These are phyloP conservation scores for Aspergillus homomorphus DNA, from an alignment of 495 filamentous ascomycete species.

Conservation along the genomic window DNA sequence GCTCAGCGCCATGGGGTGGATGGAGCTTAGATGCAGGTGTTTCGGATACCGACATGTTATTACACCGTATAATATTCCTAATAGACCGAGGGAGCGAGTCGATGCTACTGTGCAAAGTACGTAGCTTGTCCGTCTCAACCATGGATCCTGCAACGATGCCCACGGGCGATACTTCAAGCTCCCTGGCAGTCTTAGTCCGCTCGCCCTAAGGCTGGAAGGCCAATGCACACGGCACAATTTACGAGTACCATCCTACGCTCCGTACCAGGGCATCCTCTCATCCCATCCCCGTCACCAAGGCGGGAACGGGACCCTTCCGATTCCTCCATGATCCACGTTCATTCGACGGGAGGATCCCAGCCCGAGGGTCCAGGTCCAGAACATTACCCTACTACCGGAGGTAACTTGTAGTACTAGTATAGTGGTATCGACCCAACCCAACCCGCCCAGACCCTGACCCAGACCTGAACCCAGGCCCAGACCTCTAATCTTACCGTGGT, in stretches of 20 bases:
- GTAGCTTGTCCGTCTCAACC: neutral
- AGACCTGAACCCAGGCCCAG: too few species aligned
- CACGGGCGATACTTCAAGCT: neutral
- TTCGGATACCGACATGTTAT: neutral
- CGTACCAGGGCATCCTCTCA: neutral
- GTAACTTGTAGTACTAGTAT: too few species aligned
- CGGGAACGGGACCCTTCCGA: too few species aligned
- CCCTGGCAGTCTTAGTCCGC: neutral
- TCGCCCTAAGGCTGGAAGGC: neutral
- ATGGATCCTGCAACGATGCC: too few species aligned
- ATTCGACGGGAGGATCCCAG: too few species aligned
- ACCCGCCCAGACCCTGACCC: too few species aligned
- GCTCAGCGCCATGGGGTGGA: neutral
- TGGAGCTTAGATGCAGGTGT: neutral
- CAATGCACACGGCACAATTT: slow-evolving; percentile 1
- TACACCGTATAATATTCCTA: neutral
- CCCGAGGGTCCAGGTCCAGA: too few species aligned
- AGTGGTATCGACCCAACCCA: too few species aligned
- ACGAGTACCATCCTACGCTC: neutral
- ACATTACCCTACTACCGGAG: too few species aligned
- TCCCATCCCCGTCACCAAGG: neutral
- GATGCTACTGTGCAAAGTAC: neutral
- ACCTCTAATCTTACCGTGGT: too few species aligned
- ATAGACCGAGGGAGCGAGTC: neutral
- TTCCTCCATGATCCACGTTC: too few species aligned